A percentile compares a stretch with the other conserved stretches of the same genome.
These are phyloP conservation scores for Gossypium thurberi DNA, from an alignment of 345 rosid genomes.

Conservation along the genomic window DNA sequence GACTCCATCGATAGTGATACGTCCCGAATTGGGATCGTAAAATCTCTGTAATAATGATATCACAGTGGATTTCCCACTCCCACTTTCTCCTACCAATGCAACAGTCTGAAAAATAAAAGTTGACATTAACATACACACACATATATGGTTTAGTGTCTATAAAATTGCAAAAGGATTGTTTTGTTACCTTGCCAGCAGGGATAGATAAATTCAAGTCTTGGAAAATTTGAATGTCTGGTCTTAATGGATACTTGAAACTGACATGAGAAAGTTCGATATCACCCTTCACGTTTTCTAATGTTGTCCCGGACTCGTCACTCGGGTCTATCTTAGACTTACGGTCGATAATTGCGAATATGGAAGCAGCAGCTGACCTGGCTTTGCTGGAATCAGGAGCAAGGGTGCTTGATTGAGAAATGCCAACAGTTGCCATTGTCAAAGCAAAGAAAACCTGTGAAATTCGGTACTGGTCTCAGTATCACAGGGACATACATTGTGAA, in stretches of 20 bases:
- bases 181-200: constrained; percentile 22
- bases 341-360: constrained; percentile 29
- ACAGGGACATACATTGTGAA: not conserved
- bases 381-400: constrained; percentile 21
- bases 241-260: constrained; percentile 26
- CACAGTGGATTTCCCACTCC: constrained; percentile 32
- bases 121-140: not conserved
- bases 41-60: constrained; percentile 27
- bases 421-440: constrained; percentile 22
- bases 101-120: constrained; percentile 18
- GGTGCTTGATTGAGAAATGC: constrained; percentile 24
- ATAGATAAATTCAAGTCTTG: constrained; percentile 21
- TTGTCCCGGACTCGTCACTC: constrained; percentile 19
- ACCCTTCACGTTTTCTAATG: constrained; percentile 16
- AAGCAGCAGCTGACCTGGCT: constrained; percentile 28
- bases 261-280: constrained; percentile 23
- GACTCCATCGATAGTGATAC: constrained; percentile 24
- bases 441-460: constrained; percentile 25
- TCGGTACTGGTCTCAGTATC: not conserved
- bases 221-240: constrained; percentile 30
- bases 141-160: not conserved
- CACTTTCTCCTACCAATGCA: constrained; percentile 37
- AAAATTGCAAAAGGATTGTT: not conserved
- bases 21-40: constrained; percentile 31
- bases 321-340: constrained; percentile 27